Conservation (phyloP, 768 basidiomycete genomes). For the Mycena galericulata region DNA sequence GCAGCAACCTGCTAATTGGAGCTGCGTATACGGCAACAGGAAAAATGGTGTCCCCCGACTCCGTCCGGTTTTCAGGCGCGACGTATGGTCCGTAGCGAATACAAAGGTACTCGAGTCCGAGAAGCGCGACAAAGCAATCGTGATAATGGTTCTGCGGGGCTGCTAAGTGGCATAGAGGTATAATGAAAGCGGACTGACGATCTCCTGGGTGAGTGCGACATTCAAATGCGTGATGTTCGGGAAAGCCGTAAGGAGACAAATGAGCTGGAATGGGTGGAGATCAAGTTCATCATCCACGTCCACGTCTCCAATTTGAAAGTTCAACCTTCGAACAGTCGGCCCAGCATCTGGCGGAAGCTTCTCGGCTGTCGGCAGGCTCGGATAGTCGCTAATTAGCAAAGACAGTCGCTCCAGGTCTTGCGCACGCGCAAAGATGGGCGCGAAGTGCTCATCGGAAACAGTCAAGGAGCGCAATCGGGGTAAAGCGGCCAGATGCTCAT, state of each 20-base stretch:
- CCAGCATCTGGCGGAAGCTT: not conserved
- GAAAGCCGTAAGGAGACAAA: not conserved
- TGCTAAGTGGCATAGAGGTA: not conserved
- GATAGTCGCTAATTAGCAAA: not conserved
- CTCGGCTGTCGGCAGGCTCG: not conserved
- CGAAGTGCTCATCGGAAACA: not conserved
- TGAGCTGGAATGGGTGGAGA: not conserved
- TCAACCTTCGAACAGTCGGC: not conserved
- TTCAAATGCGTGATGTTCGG: constrained; percentile 15
- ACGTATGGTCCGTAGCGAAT: not conserved
- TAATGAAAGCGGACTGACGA: not conserved
- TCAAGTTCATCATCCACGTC: not conserved
- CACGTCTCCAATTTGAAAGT: not conserved
- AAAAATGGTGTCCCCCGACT: not conserved
- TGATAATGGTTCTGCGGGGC: not conserved
- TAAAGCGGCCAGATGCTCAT: not conserved
- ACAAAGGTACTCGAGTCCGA: not conserved
- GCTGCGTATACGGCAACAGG: not conserved
- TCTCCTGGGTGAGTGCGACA: not conserved
- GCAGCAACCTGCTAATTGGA: not conserved
- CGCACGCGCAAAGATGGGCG: not conserved
- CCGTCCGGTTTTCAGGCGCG: not conserved
- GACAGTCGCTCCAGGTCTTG: not conserved
- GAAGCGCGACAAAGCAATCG: not conserved
- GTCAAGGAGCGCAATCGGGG: not conserved